phyloP scores from a whole-genome alignment of 176 grass and related monocot species.

The Elymus sibiricus region DNA sequence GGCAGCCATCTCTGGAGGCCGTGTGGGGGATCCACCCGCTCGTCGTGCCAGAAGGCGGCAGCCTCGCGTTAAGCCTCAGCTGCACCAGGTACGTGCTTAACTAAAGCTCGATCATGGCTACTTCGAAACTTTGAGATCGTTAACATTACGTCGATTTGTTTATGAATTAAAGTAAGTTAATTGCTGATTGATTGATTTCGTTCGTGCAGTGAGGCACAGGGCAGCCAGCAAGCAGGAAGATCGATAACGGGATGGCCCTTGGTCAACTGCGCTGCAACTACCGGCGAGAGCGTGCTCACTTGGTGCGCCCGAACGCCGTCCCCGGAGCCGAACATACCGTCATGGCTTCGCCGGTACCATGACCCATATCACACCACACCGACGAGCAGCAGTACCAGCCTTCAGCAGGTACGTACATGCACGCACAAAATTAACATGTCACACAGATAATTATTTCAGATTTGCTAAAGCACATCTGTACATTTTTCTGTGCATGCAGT shows the following conservation, averaged over 20 bases:
- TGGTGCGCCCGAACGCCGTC: neutral
- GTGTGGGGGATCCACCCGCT: constrained; percentile 63
- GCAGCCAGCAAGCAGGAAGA: constrained; percentile 21
- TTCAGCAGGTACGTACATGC: constrained; percentile 33
- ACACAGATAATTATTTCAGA: too few species aligned
- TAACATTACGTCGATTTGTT: neutral
- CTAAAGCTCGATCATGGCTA: neutral
- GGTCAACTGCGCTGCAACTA: neutral
- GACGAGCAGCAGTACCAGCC: neutral
- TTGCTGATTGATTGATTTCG: neutral
- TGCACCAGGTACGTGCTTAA: constrained; percentile 38
- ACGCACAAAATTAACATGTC: neutral
- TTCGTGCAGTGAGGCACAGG: constrained; percentile 41
- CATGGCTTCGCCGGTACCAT: constrained; percentile 47
- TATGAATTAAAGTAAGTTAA: neutral
- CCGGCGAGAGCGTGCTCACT: constrained; percentile 25
- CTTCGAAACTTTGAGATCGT: neutral
- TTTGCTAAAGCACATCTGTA: too few species aligned
- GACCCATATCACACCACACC: constrained; percentile 26
- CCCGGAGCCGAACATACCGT: constrained; percentile 24
- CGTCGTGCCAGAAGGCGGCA: constrained; percentile 40
- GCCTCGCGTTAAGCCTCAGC: constrained; percentile 48
- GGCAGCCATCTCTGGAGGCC: constrained; percentile 62
- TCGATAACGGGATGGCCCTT: constrained; percentile 23
- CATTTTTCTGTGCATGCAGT: constrained; percentile 21